Base-by-base conservation (phyloP, 805 yeast species). In the Pichia cabralensis region DNA sequence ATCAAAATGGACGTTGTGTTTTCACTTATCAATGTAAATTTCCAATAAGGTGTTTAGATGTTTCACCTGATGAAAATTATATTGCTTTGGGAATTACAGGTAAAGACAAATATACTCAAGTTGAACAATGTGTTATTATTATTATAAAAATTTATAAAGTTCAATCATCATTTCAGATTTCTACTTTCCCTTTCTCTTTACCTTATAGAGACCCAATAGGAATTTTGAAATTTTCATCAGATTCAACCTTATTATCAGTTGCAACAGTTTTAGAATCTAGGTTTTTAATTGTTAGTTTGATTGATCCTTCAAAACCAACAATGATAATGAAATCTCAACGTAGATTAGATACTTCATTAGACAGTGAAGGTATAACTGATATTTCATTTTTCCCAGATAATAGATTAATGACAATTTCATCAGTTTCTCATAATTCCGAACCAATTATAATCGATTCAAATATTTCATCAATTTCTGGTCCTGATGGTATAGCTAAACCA, bases 181-280 rank as follows among this genome's bases (percentile, higher is more conserved):
- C 52, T 1, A 45, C 56, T 1, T 52, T 46, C 22, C 60, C 60
- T 9, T 56, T 86, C 22, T 79, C 94, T 0, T 65, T 83, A 33
- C 96, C 96, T 0, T 85, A 84, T 54, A 60, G 83, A 21, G 96
- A 89, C 53, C 94, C 95, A 1, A 74, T 88, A 26, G 79, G 79
- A 43, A 64, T 80, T 3, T 55, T 88, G 8, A 71, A 74, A 31
- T 83, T 88, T 53, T 82, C 94, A 5, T 63, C 73, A 2, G 78
- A 80, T 35, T 82, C 85, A 1, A 60, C 71, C 4, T 80, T 80
- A 46, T 47, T 88, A 22, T 64, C 86, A 4, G 84, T 94, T 46
- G 74, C 89, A 14, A 81, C 92, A 0, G 73, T 72, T 1, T 58
- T 83, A 50, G 95, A 86, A 50, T 73, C 88, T 8, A 56, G 96